Evolutionary conservation across 1,284 basidiomycete genomes (phyloP).

Genomic region (Moesziomyces globuligerus): DNA sequence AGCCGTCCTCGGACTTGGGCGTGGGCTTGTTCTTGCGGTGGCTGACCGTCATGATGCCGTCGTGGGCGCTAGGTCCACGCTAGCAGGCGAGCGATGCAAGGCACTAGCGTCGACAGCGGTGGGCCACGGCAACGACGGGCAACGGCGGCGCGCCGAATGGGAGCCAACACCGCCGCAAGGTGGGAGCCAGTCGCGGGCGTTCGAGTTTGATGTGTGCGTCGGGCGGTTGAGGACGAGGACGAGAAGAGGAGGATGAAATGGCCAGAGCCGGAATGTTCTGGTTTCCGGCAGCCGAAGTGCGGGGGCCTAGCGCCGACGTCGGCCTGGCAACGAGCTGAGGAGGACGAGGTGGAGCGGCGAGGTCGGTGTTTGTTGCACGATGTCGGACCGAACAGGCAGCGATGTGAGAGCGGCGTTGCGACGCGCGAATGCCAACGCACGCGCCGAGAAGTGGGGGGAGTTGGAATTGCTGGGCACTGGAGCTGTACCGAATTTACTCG

Average conservation of each 20-base stretch:
- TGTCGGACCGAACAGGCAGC: background rate
- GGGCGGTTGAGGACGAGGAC: too few species aligned
- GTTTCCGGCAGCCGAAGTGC: too few species aligned
- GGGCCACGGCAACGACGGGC: background rate
- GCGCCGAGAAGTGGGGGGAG: background rate
- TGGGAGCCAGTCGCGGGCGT: too few species aligned
- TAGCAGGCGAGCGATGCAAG: constrained; percentile 1
- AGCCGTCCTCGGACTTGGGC: constrained; percentile 56
- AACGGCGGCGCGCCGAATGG: background rate
- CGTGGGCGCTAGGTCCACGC: too few species aligned
- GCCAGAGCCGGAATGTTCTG: too few species aligned
- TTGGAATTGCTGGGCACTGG: background rate
- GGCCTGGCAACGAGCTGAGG: too few species aligned
- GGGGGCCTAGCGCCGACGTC: too few species aligned
- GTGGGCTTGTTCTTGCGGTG: constrained; percentile 65
- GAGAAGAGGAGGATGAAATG: too few species aligned
- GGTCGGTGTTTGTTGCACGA: constrained; percentile 1
- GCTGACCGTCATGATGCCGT: constrained; percentile 62
- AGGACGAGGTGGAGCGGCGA: too few species aligned
- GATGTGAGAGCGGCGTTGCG: constrained; percentile 1
- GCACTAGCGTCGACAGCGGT: too few species aligned
- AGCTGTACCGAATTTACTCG: constrained; percentile 16
- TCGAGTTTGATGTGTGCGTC: constrained; percentile 2
- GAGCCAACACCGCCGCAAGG: background rate
- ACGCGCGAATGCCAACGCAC: too few species aligned